Percentiles rank a stretch among this genome's conserved stretches.
These are phyloP conservation scores for Kurtzmaniella quercitrusa DNA, from an alignment of 1,139 yeast species.

Conservation along the genomic window DNA sequence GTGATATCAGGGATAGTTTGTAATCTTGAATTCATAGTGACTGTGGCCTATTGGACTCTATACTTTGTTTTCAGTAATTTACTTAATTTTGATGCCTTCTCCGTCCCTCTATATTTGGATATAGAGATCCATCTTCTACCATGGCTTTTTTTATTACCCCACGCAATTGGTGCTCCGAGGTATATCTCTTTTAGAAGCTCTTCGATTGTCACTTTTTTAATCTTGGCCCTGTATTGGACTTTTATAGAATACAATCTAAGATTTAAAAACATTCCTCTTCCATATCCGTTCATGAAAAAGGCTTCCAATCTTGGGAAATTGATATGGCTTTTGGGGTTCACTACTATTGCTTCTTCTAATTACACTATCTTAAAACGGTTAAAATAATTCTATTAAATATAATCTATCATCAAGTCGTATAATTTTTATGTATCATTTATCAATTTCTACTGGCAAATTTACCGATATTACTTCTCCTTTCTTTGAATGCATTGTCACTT, in stretches of 20 bases:
- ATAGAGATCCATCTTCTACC: slow-evolving; percentile 17
- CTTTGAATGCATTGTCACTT: slow-evolving; percentile 13
- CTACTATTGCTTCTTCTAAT: slow-evolving; percentile 8
- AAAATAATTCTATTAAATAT: neutral
- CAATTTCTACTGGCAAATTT: slow-evolving; percentile 17
- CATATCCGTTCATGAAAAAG: slow-evolving; percentile 17
- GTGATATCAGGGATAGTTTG: slow-evolving; percentile 2
- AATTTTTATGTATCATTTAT: neutral
- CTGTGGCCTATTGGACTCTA: slow-evolving; percentile 16
- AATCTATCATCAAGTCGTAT: neutral
- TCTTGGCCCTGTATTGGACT: slow-evolving; percentile 7
- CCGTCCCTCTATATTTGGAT: slow-evolving; percentile 13
- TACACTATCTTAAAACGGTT: slow-evolving; percentile 4
- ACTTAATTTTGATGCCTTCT: slow-evolving; percentile 15
- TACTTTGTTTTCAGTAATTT: slow-evolving; percentile 11
- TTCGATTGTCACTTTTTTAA: slow-evolving; percentile 2
- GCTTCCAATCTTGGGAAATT: slow-evolving; percentile 7
- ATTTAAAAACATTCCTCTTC: slow-evolving; percentile 8
- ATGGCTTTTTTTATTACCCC: slow-evolving; percentile 3
- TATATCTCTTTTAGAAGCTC: neutral
- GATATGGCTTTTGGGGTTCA: slow-evolving; percentile 9
- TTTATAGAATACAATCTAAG: slow-evolving; percentile 5
- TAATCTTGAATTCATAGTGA: slow-evolving; percentile 15
- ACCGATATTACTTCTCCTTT: slow-evolving; percentile 17
- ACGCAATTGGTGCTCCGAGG: neutral